These are phyloP conservation scores for Rhizopogon sp. DNA, from an alignment of 768 basidiomycete species.

Conservation along the genomic window DNA sequence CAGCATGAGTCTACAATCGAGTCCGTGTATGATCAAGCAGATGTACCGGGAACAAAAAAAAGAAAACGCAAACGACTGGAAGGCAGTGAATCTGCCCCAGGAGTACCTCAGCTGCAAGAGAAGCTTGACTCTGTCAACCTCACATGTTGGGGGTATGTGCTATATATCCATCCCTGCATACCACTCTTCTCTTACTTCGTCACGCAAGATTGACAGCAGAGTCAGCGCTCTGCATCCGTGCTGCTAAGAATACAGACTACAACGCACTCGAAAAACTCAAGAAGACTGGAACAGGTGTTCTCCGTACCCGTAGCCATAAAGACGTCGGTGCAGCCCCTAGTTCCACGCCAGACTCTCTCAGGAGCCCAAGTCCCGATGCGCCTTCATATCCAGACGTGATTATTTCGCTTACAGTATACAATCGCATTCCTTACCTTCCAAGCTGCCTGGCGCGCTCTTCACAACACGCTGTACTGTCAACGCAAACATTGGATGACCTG, in stretches of 20 bases:
- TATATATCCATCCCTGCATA: slow-evolving; percentile 1
- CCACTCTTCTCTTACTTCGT: background rate
- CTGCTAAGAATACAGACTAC: slow-evolving; percentile 60
- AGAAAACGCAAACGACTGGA: slow-evolving; percentile 33
- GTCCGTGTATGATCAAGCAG: slow-evolving; percentile 29
- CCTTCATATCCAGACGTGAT: slow-evolving; percentile 34
- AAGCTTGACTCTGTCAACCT: slow-evolving; percentile 49
- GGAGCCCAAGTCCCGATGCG: background rate
- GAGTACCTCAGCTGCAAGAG: slow-evolving; percentile 44
- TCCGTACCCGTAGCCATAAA: background rate
- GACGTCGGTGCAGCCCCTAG: background rate
- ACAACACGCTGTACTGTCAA: slow-evolving; percentile 65
- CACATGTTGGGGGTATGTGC: slow-evolving; percentile 55
- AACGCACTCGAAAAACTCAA: slow-evolving; percentile 43
- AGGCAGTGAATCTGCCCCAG: slow-evolving; percentile 30
- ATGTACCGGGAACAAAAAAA: slow-evolving; percentile 19
- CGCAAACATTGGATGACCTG: slow-evolving; percentile 66
- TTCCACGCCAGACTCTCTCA: background rate
- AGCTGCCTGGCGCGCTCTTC: slow-evolving; percentile 58
- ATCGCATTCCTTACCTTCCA: slow-evolving; percentile 55
- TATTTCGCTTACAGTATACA: slow-evolving; percentile 56
- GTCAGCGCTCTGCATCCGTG: slow-evolving; percentile 57
- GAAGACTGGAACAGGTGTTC: slow-evolving; percentile 32
- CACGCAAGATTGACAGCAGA: slow-evolving; percentile 42
- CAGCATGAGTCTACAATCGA: slow-evolving; percentile 46